Evolutionary conservation across 371 early-diverging fungal species (phyloP).

Genomic region (Mortierella sp.): DNA sequence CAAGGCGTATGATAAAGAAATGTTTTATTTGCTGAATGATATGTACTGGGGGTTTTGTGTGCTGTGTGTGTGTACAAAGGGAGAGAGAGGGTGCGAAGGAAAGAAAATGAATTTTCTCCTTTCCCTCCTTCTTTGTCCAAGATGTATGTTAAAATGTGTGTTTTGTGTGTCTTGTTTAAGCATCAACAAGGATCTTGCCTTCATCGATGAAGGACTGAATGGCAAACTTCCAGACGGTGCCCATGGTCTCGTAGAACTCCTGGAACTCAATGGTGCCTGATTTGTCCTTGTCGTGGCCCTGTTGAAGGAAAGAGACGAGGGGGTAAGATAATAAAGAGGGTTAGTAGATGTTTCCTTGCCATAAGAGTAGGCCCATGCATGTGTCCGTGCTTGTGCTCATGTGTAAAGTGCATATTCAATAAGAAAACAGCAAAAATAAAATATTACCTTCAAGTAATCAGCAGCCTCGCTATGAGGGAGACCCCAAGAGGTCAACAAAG

Average conservation of each 20-base stretch:
- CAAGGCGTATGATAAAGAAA: too few species aligned
- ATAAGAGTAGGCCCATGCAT: neutral
- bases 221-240: constrained; percentile 53
- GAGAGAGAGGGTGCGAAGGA: too few species aligned
- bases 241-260: constrained; percentile 50
- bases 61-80: too few species aligned
- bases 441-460: constrained; percentile 44
- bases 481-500: constrained; percentile 49
- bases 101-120: too few species aligned
- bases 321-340: neutral
- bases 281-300: constrained; percentile 36
- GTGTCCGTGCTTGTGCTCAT: neutral
- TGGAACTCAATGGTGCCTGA: constrained; percentile 30
- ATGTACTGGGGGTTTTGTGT: too few species aligned
- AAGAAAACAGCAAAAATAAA: neutral
- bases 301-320: constrained; percentile 1
- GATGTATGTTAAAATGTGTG: too few species aligned
- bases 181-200: constrained; percentile 46
- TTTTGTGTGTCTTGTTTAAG: constrained; percentile 5
- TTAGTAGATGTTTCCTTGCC: too few species aligned
- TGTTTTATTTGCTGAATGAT: too few species aligned
- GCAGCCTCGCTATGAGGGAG: constrained; percentile 38
- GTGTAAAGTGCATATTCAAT: neutral
- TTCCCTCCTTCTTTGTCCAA: too few species aligned
- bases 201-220: constrained; percentile 56